These are phyloP conservation scores for Penicillium antarcticum DNA, from an alignment of 495 filamentous ascomycete species.

Conservation along the genomic window DNA sequence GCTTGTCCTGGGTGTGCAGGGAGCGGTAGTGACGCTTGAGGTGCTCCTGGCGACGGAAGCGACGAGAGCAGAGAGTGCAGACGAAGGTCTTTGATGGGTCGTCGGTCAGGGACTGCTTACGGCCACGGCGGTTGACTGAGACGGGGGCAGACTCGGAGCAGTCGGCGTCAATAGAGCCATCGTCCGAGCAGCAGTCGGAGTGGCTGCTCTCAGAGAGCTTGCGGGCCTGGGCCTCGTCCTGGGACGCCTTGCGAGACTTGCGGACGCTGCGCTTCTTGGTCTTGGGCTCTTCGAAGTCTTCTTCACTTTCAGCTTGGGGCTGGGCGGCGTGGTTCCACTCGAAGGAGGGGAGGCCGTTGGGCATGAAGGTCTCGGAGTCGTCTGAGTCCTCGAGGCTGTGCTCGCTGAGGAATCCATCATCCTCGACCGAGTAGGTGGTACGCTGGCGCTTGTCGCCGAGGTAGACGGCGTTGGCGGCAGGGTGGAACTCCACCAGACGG, in stretches of 20 bases:
- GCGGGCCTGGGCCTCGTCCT: conserved; percentile 20
- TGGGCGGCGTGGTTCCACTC: conserved; percentile 31
- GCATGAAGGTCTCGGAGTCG: conserved; percentile 57
- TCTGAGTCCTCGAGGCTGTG: conserved; percentile 74
- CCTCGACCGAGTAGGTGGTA: conserved; percentile 63
- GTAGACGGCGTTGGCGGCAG: conserved; percentile 56
- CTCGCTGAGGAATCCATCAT: conserved; percentile 73
- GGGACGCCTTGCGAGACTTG: conserved; percentile 49
- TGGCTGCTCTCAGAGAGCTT: conserved; percentile 6
- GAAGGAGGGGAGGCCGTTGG: conserved; percentile 44
- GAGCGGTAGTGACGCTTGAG: conserved; percentile 98
- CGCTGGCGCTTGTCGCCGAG: conserved; percentile 76
- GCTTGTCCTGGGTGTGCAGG: conserved; percentile 97
- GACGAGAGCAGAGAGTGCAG: conserved; percentile 90
- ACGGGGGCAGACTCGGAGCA: conserved; percentile 47
- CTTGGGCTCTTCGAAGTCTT: conserved; percentile 44
- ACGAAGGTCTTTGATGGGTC: conserved; percentile 98
- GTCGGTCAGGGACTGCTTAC: conserved; percentile 97
- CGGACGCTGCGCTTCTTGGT: conserved; percentile 59
- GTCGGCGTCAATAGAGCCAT: conserved; percentile 16
- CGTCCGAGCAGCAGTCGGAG: conserved; percentile 16
- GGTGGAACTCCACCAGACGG: conserved; percentile 68
- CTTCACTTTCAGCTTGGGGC: conserved; percentile 20
- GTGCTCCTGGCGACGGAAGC: conserved; percentile 98
- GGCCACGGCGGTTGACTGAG: conserved; percentile 85